Conservation (phyloP, 768 basidiomycete genomes). For the Auricularia sp. region DNA sequence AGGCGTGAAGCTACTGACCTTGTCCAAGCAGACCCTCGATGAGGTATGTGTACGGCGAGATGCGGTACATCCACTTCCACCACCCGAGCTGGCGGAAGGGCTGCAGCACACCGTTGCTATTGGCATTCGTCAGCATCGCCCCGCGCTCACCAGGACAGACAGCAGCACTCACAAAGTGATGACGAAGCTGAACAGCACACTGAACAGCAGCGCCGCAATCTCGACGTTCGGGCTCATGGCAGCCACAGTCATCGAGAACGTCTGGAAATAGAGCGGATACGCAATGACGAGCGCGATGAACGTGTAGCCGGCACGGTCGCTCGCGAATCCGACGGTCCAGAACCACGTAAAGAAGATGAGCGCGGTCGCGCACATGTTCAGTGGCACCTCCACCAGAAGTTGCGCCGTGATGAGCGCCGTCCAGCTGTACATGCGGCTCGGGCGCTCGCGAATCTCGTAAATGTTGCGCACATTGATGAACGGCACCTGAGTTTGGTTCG, state of each 20-base stretch:
- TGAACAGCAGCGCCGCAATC: conserved; percentile 49
- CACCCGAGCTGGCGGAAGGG: conserved; percentile 51
- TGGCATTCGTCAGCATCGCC: background rate
- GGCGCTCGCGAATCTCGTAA: conserved; percentile 58
- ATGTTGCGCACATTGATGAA: conserved; percentile 50
- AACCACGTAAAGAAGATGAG: conserved; percentile 61
- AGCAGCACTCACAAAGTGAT: conserved; percentile 43
- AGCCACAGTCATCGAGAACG: conserved; percentile 50
- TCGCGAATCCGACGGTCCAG: conserved; percentile 51
- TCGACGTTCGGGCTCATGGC: conserved; percentile 51
- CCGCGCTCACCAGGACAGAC: background rate
- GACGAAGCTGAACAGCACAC: conserved; percentile 51
- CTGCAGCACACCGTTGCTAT: conserved; percentile 57
- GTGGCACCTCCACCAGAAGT: conserved; percentile 45
- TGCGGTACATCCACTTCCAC: conserved; percentile 39
- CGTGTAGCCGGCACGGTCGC: conserved; percentile 46
- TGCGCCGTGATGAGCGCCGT: conserved; percentile 27
- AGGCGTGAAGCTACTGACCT: conserved; percentile 9
- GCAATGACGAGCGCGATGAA: conserved; percentile 44
- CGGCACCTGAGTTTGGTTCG: conserved; percentile 54
- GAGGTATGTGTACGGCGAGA: conserved; percentile 48
- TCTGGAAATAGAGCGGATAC: conserved; percentile 54
- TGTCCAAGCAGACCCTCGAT: conserved; percentile 37
- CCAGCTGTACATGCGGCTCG: conserved; percentile 60
- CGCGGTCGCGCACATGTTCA: conserved; percentile 49